Evolutionary conservation across 2,329 filamentous ascomycete species (phyloP).

Genomic region (Shiraia sp.): DNA sequence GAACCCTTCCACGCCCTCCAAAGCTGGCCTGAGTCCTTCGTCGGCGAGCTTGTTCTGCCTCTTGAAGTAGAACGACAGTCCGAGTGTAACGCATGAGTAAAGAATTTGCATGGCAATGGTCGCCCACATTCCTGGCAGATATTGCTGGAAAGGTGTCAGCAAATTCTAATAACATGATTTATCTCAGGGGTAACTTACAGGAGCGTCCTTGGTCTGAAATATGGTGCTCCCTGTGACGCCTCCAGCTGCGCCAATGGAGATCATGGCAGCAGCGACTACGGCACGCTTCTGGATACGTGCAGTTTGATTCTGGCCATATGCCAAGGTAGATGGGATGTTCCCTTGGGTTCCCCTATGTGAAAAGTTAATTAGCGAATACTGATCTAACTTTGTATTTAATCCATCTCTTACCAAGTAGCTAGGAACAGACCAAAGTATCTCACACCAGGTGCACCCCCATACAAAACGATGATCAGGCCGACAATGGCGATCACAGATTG

Average conservation of each 20-base stretch:
- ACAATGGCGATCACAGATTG: conserved; percentile 24
- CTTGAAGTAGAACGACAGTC: conserved; percentile 30
- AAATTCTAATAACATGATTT: background rate
- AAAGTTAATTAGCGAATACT: background rate
- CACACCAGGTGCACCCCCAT: conserved; percentile 22
- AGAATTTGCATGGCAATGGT: conserved; percentile 31
- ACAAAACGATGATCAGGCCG: conserved; percentile 26
- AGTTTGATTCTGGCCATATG: conserved; percentile 37
- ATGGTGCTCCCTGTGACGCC: conserved; percentile 32
- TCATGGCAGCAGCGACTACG: conserved; percentile 36
- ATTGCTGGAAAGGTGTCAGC: conserved; percentile 15
- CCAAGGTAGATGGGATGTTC: conserved; percentile 23
- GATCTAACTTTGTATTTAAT: conserved; percentile 4
- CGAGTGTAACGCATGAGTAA: conserved; percentile 25
- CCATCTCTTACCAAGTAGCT: conserved; percentile 24
- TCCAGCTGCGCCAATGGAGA: conserved; percentile 28
- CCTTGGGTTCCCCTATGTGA: conserved; percentile 13
- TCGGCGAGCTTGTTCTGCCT: conserved; percentile 27
- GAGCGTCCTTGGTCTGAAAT: conserved; percentile 30
- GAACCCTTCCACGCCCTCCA: conserved; percentile 34
- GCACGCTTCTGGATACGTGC: conserved; percentile 35
- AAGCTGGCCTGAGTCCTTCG: conserved; percentile 18
- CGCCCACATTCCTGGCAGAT: conserved; percentile 34
- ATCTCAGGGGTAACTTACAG: conserved; percentile 13
- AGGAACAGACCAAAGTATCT: conserved; percentile 32